Evolutionary conservation across 2,329 filamentous ascomycete genomes (phyloP).

Genomic region (Cladosporium sp.): DNA sequence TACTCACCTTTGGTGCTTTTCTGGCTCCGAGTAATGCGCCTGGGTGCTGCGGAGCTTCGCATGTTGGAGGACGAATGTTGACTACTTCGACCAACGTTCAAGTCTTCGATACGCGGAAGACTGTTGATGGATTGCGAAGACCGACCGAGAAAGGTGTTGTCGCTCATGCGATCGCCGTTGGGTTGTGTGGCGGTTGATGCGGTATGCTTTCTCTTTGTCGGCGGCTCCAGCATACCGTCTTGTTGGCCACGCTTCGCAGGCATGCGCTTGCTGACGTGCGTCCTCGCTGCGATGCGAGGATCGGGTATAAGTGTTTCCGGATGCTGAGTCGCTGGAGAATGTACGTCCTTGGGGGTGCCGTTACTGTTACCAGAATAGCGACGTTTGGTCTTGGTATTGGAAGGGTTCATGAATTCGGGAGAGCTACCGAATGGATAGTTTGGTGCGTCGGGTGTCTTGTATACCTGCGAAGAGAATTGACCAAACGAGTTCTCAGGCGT

Average conservation of each 20-base stretch:
- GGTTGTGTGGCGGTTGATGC: not conserved
- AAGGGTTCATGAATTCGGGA: conserved; percentile 8
- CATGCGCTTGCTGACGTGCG: not conserved
- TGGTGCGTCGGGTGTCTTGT: not conserved
- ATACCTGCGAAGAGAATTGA: not conserved
- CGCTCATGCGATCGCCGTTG: not conserved
- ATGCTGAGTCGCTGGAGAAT: not conserved
- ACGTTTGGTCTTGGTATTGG: not conserved
- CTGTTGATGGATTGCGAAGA: conserved; percentile 11
- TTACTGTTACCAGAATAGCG: not conserved
- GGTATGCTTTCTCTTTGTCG: not conserved
- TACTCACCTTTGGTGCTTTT: not conserved
- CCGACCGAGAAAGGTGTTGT: not conserved
- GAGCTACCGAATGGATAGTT: conserved; percentile 1
- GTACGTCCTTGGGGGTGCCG: not conserved
- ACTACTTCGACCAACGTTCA: not conserved
- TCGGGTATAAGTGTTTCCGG: not conserved
- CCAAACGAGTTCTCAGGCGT: not conserved
- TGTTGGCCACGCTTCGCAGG: not conserved
- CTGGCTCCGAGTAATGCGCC: not conserved
- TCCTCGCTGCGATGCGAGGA: conserved; percentile 2
- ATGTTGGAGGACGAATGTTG: not conserved
- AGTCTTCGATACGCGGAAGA: not conserved
- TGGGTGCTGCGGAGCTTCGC: not conserved
- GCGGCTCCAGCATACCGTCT: not conserved